Evolutionary conservation across 495 filamentous ascomycete species (phyloP).

Genomic region (Podospora sp.): DNA sequence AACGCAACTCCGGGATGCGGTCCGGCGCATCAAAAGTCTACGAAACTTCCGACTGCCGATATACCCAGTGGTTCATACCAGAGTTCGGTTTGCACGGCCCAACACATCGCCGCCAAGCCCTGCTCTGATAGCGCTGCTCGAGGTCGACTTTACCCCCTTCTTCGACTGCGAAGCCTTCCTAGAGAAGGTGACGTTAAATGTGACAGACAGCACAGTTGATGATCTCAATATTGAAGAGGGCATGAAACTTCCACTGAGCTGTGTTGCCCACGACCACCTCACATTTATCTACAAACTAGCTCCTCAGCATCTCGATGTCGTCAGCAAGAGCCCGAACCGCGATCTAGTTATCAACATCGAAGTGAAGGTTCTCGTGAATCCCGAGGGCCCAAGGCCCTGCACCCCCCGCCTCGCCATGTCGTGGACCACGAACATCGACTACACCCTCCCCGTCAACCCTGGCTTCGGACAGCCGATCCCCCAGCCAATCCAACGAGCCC

Average conservation of each 20-base stretch:
- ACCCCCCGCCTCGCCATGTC: conserved; percentile 74
- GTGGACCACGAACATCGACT: conserved; percentile 83
- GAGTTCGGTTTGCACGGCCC: conserved; percentile 76
- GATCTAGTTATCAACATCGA: conserved; percentile 63
- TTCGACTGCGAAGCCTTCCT: conserved; percentile 72
- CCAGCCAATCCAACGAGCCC: conserved; percentile 64
- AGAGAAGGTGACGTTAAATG: conserved; percentile 63
- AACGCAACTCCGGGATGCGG: conserved; percentile 54
- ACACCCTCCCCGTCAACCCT: conserved; percentile 67
- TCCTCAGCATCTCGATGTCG: conserved; percentile 63
- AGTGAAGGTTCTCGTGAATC: conserved; percentile 64
- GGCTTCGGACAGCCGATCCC: conserved; percentile 53
- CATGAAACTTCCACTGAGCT: conserved; percentile 65
- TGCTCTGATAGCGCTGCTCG: conserved; percentile 78
- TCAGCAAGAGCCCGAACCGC: conserved; percentile 53
- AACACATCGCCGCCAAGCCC: conserved; percentile 64
- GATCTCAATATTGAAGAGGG: conserved; percentile 60
- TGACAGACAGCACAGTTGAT: conserved; percentile 70
- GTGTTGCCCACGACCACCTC: conserved; percentile 79
- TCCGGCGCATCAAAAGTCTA: conserved; percentile 64
- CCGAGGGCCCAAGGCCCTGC: conserved; percentile 53
- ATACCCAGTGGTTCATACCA: conserved; percentile 79
- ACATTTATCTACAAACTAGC: conserved; percentile 81
- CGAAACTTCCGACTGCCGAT: conserved; percentile 70
- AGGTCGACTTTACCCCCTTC: conserved; percentile 86